phyloP scores from a whole-genome alignment of 257 asterid genomes.

The Salvia rosmarinus region DNA sequence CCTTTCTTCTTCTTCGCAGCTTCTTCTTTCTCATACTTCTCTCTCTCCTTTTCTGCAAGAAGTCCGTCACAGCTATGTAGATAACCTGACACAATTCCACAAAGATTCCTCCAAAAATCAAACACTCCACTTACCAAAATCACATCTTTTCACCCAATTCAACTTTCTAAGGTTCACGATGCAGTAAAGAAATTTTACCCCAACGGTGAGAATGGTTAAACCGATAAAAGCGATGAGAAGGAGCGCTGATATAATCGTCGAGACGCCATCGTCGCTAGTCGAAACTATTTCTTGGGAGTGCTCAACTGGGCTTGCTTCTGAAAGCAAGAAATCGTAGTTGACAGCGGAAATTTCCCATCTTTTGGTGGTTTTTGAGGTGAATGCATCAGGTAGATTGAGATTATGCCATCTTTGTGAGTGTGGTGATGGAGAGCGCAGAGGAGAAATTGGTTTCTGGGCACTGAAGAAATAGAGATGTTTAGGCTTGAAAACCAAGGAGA shows the following conservation, averaged over 20 bases:
- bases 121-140: conserved; percentile 28
- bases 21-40: conserved; percentile 80
- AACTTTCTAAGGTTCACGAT: neutral
- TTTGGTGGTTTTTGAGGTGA: conserved; percentile 34
- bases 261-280: conserved; percentile 45
- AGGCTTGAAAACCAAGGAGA: conserved; percentile 37
- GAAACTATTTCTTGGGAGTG: conserved; percentile 54
- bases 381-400: conserved; percentile 25
- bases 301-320: conserved; percentile 54
- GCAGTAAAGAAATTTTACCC: conserved; percentile 44
- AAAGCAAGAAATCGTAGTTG: conserved; percentile 42
- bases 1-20: conserved; percentile 61
- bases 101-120: conserved; percentile 21
- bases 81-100: conserved; percentile 52
- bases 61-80: conserved; percentile 85
- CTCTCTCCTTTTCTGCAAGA: conserved; percentile 78
- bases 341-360: conserved; percentile 45
- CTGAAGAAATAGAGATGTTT: conserved; percentile 15
- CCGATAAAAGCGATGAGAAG: conserved; percentile 68
- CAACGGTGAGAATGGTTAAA: conserved; percentile 74
- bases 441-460: conserved; percentile 23
- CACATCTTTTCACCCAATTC: neutral
- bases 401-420: conserved; percentile 16
- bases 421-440: conserved; percentile 18
- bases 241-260: conserved; percentile 53